Evolutionary conservation across 2,329 filamentous ascomycete species (phyloP), one percentile per base, ranked within the genome.

Genomic region (Claviceps digitariae): DNA sequence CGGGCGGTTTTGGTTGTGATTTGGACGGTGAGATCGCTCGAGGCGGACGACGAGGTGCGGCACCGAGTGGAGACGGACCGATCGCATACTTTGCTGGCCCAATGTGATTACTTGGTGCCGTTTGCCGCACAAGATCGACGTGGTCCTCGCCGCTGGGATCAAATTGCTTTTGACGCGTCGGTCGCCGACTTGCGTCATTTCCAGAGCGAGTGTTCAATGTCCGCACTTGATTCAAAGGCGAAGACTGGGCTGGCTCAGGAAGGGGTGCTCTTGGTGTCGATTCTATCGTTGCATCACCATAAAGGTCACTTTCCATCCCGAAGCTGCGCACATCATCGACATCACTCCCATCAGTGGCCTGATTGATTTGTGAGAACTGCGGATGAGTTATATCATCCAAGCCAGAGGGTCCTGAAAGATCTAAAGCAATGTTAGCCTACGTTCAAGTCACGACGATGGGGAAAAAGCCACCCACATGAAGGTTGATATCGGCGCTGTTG

Each of bases 211-310:
- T 43, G 5, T 50, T 41, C 7, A 48, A 15, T 29, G 52, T 46
- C 23, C 36, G 40, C 15, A 52, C 40, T 17, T 49, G 29, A 17
- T 27, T 29, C 10, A 48, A n/a, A 12, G 44, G 45, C 34, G 46
- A 46, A 9, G 45, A 46, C 13, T 48, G 54, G 27, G 45, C 36
- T 38, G 41, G 43, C 13, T 45, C 5, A 15, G 15, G 17, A 38
- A 15, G 31, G n/a, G 23, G 48, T 13, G 52, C 52, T 17, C 53
- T 56, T 41, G 64, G 60, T 4, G 64, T 61, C 45, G 64, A 65
- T 50, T 53, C 61, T 62, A 71, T 69, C 54, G 63, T 66, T n/a
- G 68, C 68, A 56, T 69, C 63, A 29, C 62, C 65, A 53, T 63
- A 71, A 46, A 60, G 64, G 49, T 68, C 66, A 50, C 62, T 68